Evolutionary conservation across 1,284 basidiomycete genomes (phyloP), one percentile per base, ranked within the genome.

Genomic region (Naganishia cerealis): DNA sequence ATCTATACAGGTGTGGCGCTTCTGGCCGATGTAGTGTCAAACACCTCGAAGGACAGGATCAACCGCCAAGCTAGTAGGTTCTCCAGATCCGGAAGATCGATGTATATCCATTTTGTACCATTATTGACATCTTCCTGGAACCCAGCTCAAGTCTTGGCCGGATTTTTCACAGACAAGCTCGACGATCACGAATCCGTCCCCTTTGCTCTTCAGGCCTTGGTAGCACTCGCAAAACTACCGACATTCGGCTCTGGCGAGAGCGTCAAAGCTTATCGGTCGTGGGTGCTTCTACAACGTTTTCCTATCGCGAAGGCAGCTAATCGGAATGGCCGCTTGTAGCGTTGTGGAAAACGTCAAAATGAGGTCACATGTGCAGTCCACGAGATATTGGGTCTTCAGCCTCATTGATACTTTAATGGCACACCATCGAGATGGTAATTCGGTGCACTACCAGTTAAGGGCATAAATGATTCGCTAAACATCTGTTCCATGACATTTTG

Each of bases 131-230:
- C 38, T 57, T n/a, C 55, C 55, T 8, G 10, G 1, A 39, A 21
- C 24, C 10, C 70, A 94, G 93, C 89, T 65, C 87, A 87, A 70
- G 92, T 94, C 5, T 84, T 99, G 63, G 86, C 87, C 0, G 81
- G 84, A 4, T 99, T 98, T 83, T 95, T 90, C 76, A 85, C 87
- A 71, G 88, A 87, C 66, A 97, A 96, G 80, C 81, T 97, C 52
- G 89, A 92, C 70, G 91, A 96, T 76, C 85, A 87, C 18, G 90
- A 92, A 73, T 88, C 90, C 1, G 84, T 92, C 61, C 86, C 91
- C 3, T 88, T 90, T 3, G 86, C 91, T 12, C 81, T 94, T 71
- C 84, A 86, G 72, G 89, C 92, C 29, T 83, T 98, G 15, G 83
- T 85, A 15, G 84, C 87, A 0, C 82, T 99, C 24, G 86, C 87